These are phyloP conservation scores for Actinomortierella ambigua DNA, from an alignment of 371 early-diverging fungal genomes.

Conservation along the genomic window DNA sequence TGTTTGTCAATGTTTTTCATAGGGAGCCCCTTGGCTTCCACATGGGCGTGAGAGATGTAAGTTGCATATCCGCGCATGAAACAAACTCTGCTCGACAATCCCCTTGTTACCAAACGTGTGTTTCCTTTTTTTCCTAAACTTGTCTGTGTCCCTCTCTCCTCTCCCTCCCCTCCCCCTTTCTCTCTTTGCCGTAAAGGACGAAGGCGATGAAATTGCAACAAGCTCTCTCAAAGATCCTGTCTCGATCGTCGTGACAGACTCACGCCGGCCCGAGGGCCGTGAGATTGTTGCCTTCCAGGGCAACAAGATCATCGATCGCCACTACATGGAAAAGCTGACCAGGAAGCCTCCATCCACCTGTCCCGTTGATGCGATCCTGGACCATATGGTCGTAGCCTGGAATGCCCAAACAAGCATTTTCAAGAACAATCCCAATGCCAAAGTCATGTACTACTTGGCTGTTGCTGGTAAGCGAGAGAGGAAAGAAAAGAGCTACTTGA, in stretches of 20 bases:
- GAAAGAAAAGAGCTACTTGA: no score
- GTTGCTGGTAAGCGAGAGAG: constrained; percentile 12
- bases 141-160: no score
- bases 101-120: no score
- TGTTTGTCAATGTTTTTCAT: constrained; percentile 27
- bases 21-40: constrained; percentile 37
- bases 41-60: constrained; percentile 11
- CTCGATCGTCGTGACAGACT: constrained; percentile 42
- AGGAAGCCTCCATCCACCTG: background rate
- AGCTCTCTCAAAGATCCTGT: constrained; percentile 23
- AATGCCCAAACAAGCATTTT: constrained; percentile 17
- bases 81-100: no score
- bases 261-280: constrained; percentile 10
- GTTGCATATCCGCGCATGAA: no score
- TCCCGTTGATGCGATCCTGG: constrained; percentile 21
- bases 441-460: constrained; percentile 42
- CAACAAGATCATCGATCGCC: constrained; percentile 11
- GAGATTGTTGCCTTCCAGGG: constrained; percentile 31
- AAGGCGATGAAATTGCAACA: constrained; percentile 11
- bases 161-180: no score
- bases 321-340: background rate
- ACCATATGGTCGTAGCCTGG: constrained; percentile 28
- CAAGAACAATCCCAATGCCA: constrained; percentile 22
- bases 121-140: no score
- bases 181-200: background rate